Evolutionary conservation across 169 alveolate genomes (phyloP), one percentile per base, ranked within the genome.

Genomic region (Eimeria praecox): DNA sequence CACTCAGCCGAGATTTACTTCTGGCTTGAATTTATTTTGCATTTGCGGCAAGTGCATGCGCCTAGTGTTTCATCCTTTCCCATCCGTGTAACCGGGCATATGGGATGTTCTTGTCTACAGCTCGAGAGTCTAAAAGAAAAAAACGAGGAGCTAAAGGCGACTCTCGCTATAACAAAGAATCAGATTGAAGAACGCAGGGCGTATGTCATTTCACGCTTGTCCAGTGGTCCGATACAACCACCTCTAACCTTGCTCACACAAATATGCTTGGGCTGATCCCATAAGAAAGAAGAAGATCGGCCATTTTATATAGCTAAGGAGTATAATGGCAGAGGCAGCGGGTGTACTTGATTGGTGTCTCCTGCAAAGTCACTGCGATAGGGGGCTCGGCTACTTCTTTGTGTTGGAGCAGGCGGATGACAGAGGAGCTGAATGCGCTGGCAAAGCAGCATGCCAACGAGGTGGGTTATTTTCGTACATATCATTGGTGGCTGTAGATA

Each of bases 401-500:
- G 0, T 33, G 77, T 38, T 33, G 24, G 6, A 9, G 69, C 91
- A 87, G 93, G 35, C 93, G 62, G 42, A 87, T 87, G 93, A 64
- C 93, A 49, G 93, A 87, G 33, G 93, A 87, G 64, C 52, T 59
- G 14, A 87, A 87, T 62, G 93, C 93, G 5, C 42, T 62, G 20
- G 71, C n/a, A 27, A 87, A 62, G 8, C 93, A 87, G 93, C 93
- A 87, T 35, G 93, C 93, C 4, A 59, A 35, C 18, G 93, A 87
- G 80, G 93, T 87, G 64, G 42, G 93, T 87, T 1, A 4, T 27
- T 20, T 8, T 22, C 38, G 8, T 22, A 16, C 56, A 22, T 33
- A 12, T 16, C 22, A 0, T 77, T 0, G 14, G 8, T 18, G 18
- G 0, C 20, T 42, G 38, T 5, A 0, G 33, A 16, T 8, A 30